Evolutionary conservation across 73 alveolate species (phyloP).

Genomic region (Stentor coeruleus): DNA sequence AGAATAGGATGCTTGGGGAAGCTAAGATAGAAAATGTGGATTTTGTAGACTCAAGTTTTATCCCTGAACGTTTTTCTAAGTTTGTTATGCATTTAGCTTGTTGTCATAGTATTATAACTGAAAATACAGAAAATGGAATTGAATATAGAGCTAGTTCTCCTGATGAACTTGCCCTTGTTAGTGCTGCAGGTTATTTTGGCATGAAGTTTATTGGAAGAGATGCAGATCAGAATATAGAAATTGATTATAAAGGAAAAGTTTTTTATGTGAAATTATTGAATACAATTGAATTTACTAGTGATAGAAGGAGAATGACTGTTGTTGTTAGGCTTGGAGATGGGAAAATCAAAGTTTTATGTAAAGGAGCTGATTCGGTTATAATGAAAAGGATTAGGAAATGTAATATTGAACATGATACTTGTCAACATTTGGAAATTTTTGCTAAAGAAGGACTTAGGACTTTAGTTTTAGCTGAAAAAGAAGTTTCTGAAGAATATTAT

Average conservation of each 20-base stretch:
- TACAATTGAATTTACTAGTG: constrained; percentile 68
- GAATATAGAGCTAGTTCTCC: constrained; percentile 82
- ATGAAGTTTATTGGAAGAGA: constrained; percentile 39
- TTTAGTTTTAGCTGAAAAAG: constrained; percentile 64
- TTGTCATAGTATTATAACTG: constrained; percentile 64
- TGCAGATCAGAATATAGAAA: neutral
- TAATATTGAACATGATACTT: constrained; percentile 32
- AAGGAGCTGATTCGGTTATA: constrained; percentile 97
- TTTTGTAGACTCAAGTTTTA: neutral
- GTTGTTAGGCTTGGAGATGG: constrained; percentile 62
- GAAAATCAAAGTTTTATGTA: constrained; percentile 50
- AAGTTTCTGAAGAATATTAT: constrained; percentile 58
- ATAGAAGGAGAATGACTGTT: constrained; percentile 84
- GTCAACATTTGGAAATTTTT: constrained; percentile 28
- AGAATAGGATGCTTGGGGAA: neutral
- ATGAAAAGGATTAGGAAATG: constrained; percentile 40
- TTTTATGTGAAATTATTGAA: constrained; percentile 59
- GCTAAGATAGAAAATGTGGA: neutral
- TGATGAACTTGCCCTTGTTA: constrained; percentile 85
- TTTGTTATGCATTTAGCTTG: constrained; percentile 40
- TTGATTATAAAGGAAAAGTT: constrained; percentile 45
- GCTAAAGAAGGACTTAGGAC: constrained; percentile 69
- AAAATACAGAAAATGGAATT: constrained; percentile 46
- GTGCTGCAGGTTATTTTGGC: constrained; percentile 57
- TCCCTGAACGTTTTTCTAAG: constrained; percentile 1